Base-by-base conservation (phyloP, 2,329 filamentous ascomycete species). In the Plenodomus lindquistii region DNA sequence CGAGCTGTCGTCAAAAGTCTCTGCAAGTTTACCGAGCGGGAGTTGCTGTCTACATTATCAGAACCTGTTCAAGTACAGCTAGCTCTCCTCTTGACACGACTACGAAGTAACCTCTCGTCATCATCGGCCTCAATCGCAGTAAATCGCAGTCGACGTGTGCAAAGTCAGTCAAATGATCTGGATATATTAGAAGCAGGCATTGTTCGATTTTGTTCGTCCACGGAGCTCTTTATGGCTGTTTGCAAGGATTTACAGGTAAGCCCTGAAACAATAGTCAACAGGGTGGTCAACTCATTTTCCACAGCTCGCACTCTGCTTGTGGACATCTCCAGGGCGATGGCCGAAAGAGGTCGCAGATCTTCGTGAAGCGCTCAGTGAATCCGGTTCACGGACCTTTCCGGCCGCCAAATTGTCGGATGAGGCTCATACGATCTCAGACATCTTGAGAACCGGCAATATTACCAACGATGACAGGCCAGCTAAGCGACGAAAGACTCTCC, bases 301-400 rank as follows among this genome's bases (percentile, higher is more conserved):
- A 7, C 40, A 72, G 69, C 57, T 69, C 41, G 59, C 65, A 3
- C 50, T 72, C 13, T 71, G 67, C 46, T 52, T 72, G 27, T 72
- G 67, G 67, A 70, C 63, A 1, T 47, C 50, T 6, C 57, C 60
- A 13, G 62, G 55, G 38, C 35, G 51, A 19, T 69, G 67, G 67
- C 59, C 67, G 16, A 35, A 44, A 13, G 54, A 60, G 15, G 50
- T 69, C 8, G 45, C 55, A 18, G 54, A 57, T 13, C 31, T 67
- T 10, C 61, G 65, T 7, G 48, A 52, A 31, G 52, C 53, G 13
- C 52, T 72, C 10, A 63, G 54, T 35, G 52, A 58, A 5, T 52
- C 61, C 41, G 50, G 46, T 2, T 44, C 49, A 8, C 37, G 39
- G 24, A 52, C 45, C 21, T 71, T 71, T 39, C 56, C 59, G 13